phyloP scores from a whole-genome alignment of 495 filamentous ascomycete genomes.

The Penicillium angulare region DNA sequence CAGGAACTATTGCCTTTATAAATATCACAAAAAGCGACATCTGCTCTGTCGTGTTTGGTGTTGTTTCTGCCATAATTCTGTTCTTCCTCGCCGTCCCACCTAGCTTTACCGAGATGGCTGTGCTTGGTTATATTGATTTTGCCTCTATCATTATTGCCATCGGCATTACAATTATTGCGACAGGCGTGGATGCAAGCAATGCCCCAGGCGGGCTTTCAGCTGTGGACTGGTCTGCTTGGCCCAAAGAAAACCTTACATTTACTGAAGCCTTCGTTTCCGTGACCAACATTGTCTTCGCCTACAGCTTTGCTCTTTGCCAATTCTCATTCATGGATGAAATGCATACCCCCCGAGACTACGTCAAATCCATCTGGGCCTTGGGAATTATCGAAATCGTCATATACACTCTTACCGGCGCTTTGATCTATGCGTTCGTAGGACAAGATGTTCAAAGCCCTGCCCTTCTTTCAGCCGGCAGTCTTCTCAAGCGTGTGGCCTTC shows the following conservation, averaged over 20 bases:
- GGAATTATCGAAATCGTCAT: slow-evolving; percentile 59
- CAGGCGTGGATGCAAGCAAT: slow-evolving; percentile 43
- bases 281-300: slow-evolving; percentile 66
- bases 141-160: slow-evolving; percentile 63
- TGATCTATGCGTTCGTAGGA: slow-evolving; percentile 68
- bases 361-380: slow-evolving; percentile 57
- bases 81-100: slow-evolving; percentile 58
- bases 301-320: slow-evolving; percentile 59
- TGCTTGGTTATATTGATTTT: slow-evolving; percentile 58
- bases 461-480: slow-evolving; percentile 54
- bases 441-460: slow-evolving; percentile 60
- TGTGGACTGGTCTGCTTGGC: slow-evolving; percentile 33
- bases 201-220: slow-evolving; percentile 26
- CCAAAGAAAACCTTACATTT: slow-evolving; percentile 25
- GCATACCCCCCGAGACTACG: slow-evolving; percentile 59
- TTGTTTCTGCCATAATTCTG: slow-evolving; percentile 57
- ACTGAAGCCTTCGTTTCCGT: slow-evolving; percentile 51
- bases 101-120: slow-evolving; percentile 49
- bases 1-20: slow-evolving; percentile 64
- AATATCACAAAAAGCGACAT: slow-evolving; percentile 54
- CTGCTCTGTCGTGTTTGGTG: slow-evolving; percentile 61
- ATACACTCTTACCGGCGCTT: slow-evolving; percentile 60
- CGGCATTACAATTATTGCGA: slow-evolving; percentile 62
- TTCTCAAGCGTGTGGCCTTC: slow-evolving; percentile 64
- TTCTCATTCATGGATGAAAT: slow-evolving; percentile 46